Percentiles rank a stretch among this genome's conserved stretches.
These are phyloP conservation scores for Oryza punctata DNA, from an alignment of 176 grass and related monocot genomes.

Conservation along the genomic window DNA sequence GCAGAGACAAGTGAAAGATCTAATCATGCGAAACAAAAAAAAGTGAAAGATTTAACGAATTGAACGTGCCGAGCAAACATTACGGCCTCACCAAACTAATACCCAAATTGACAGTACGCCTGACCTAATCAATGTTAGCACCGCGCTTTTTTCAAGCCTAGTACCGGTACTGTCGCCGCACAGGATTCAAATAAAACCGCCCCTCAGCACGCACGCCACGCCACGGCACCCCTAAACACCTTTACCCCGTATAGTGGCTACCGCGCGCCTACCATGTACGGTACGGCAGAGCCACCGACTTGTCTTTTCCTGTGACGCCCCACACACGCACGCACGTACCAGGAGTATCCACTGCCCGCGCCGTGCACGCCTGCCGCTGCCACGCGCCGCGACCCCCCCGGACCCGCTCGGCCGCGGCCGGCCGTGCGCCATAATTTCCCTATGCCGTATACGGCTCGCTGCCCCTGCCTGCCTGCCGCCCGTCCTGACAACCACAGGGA, in stretches of 20 bases:
- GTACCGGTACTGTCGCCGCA: background rate
- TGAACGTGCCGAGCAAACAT: background rate
- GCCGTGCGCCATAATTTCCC: constrained; percentile 15
- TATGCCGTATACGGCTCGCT: background rate
- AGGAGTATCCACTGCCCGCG: background rate
- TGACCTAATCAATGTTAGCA: background rate
- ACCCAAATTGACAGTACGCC: background rate
- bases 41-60: background rate
- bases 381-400: background rate
- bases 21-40: no score
- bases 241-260: background rate
- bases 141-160: background rate
- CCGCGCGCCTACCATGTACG: background rate
- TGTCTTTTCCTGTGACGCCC: constrained; percentile 37
- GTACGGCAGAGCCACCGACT: background rate
- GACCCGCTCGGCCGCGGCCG: background rate
- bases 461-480: background rate
- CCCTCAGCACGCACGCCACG: background rate
- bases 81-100: background rate
- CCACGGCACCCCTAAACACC: no score
- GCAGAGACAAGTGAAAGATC: background rate
- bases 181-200: constrained; percentile 15
- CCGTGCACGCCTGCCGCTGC: constrained; percentile 9
- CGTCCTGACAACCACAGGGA: background rate
- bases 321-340: background rate